phyloP scores from a whole-genome alignment of 2,329 filamentous ascomycete genomes.

The Nigrospora oryzae region DNA sequence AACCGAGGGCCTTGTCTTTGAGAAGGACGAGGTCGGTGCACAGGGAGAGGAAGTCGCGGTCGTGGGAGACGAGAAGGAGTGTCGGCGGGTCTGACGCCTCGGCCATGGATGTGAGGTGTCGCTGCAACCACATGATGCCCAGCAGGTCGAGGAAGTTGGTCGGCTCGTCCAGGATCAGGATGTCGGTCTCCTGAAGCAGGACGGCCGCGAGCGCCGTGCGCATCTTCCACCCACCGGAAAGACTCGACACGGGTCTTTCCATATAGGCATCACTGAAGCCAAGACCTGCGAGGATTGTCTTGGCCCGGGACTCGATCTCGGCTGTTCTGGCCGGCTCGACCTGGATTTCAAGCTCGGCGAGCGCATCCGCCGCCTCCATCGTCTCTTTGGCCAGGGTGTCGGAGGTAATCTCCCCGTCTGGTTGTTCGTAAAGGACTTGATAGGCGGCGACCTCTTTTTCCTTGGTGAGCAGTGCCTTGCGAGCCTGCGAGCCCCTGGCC shows the following conservation, averaged over 20 bases:
- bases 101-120: slow-evolving; percentile 53
- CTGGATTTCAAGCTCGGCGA: slow-evolving; percentile 59
- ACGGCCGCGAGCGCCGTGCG: slow-evolving; percentile 56
- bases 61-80: slow-evolving; percentile 74
- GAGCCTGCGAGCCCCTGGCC: slow-evolving; percentile 62
- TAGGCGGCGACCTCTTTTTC: slow-evolving; percentile 60
- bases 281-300: slow-evolving; percentile 57
- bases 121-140: slow-evolving; percentile 78
- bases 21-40: slow-evolving; percentile 73
- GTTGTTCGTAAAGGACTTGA: slow-evolving; percentile 35
- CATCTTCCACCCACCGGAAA: slow-evolving; percentile 76
- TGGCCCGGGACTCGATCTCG: slow-evolving; percentile 57
- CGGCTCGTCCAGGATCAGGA: slow-evolving; percentile 77
- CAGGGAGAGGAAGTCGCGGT: slow-evolving; percentile 70
- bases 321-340: slow-evolving; percentile 58
- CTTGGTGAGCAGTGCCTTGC: slow-evolving; percentile 63
- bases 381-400: slow-evolving; percentile 55
- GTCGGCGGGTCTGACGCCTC: slow-evolving; percentile 50
- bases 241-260: slow-evolving; percentile 47
- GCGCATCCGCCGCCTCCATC: slow-evolving; percentile 59
- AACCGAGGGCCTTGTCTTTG: slow-evolving; percentile 60
- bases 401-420: slow-evolving; percentile 46
- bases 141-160: slow-evolving; percentile 81
- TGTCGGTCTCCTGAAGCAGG: slow-evolving; percentile 64
- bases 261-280: slow-evolving; percentile 61